Evolutionary conservation across 2,329 filamentous ascomycete species (phyloP).

Genomic region (Epichloe gansuensis): DNA sequence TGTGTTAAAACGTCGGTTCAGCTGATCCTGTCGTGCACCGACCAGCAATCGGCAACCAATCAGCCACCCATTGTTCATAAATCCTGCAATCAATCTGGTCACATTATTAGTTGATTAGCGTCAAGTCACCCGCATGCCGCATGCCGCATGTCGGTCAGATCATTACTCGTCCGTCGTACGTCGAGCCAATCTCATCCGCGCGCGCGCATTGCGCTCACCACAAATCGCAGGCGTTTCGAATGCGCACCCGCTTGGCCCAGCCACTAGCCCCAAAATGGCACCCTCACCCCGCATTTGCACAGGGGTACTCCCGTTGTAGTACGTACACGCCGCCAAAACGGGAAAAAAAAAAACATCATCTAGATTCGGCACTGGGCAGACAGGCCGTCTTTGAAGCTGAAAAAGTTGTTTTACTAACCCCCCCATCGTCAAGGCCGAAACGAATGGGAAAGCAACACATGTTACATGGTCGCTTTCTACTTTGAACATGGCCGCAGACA

Average conservation of each 20-base stretch:
- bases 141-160: too few species aligned
- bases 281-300: constrained; percentile 20
- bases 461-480: background rate
- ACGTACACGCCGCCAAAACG: constrained; percentile 4
- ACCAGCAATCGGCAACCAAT: background rate
- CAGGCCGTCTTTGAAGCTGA: too few species aligned
- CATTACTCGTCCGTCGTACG: too few species aligned
- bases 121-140: too few species aligned
- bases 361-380: too few species aligned
- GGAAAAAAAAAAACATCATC: background rate
- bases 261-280: constrained; percentile 6
- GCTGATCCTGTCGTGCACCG: background rate
- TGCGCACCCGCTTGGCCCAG: background rate
- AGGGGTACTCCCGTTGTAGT: background rate
- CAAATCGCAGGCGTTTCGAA: background rate
- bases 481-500: constrained; percentile 11
- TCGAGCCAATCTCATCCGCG: background rate
- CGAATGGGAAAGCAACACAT: background rate
- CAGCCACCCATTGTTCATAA: background rate
- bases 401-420: too few species aligned
- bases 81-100: background rate
- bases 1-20: background rate
- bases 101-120: background rate
- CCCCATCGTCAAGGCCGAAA: background rate
- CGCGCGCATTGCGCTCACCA: background rate